phyloP scores from a whole-genome alignment of 257 asterid genomes.

The Ballota nigra region DNA sequence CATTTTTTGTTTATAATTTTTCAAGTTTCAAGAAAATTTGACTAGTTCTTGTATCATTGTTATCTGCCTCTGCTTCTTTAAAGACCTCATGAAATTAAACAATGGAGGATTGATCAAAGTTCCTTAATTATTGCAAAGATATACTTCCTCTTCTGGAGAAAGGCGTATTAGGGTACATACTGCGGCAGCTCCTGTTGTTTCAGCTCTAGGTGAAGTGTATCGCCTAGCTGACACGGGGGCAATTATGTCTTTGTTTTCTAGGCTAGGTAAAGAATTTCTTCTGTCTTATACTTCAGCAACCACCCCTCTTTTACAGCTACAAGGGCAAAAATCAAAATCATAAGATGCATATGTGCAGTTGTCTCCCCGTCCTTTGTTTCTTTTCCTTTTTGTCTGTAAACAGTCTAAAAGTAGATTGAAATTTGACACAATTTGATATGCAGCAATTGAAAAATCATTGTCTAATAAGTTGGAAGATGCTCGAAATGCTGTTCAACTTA shows the following conservation, averaged over 20 bases:
- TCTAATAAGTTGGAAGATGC: conserved; percentile 86
- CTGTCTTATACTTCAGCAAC: conserved; percentile 3
- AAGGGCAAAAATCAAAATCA: neutral
- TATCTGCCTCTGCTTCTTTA: neutral
- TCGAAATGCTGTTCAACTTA: conserved; percentile 59
- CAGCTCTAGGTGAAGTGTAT: conserved; percentile 82
- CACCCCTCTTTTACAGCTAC: neutral
- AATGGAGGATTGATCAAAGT: conserved; percentile 1
- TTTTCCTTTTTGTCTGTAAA: neutral
- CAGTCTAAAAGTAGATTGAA: conserved; percentile 9
- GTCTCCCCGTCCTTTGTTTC: neutral
- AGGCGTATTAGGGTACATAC: conserved; percentile 94
- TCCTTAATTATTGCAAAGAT: conserved; percentile 61
- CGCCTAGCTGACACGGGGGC: conserved; percentile 86
- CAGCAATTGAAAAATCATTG: conserved; percentile 87
- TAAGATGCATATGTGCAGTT: no score
- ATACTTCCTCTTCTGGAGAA: conserved; percentile 91
- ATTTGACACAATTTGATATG: conserved; percentile 25
- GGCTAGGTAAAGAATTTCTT: conserved; percentile 58
- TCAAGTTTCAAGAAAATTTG: neutral
- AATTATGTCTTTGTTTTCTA: conserved; percentile 60
- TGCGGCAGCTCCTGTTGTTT: conserved; percentile 82
- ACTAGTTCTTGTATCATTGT: neutral
- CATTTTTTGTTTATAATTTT: neutral
- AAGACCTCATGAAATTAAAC: conserved; percentile 1